Base-by-base conservation (phyloP, 1,284 basidiomycete species). In the Hemileccinum hortonii region DNA sequence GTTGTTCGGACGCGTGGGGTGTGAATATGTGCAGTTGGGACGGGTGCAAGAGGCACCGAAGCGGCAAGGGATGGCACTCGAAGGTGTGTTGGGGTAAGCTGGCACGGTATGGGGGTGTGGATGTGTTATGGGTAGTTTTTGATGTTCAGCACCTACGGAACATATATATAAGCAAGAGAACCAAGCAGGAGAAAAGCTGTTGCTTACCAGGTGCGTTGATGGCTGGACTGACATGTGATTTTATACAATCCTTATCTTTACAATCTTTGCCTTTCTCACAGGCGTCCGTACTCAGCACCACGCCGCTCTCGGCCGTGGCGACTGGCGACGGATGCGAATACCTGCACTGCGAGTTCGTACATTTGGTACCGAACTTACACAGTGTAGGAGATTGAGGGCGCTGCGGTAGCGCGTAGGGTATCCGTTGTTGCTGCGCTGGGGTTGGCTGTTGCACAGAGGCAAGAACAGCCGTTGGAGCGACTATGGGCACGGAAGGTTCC, bases 241-340 rank as follows among this genome's bases (percentile, higher is more conserved):
- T 92, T 54, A 89, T 82, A 67, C 93, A 96, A 71, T 96, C 92
- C 64, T 90, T 84, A 69, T 97, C 92, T 66, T 88, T 87, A 71
- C 94, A 98, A 41, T 87, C 75, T 64, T 85, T 87, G 18, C 91
- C 91, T 39, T 86, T 83, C 61, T 91, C 87, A 68, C 94, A 97
- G 19, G 90, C 78, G 57, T 96, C 94, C 56, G 90, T 93, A 61
- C 89, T 93, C 53, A 97, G 75, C 3, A 97, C 94, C 59, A 98
- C 81, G n/a, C 94, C 94, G 65, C 88, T 92, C 72, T 95, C 92
- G 14, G 84, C 76, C 26, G 94, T 94, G 3, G 94, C 93, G 1
- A 92, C 91, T 15, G 94, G 94, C 6, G 90, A 92, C 4, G 94
- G 92, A 69, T 98, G 94, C 11, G 90, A 91, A 71, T 84, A 97